A percentile compares a stretch with the other conserved stretches of the same genome.
Evolutionary conservation across 176 grass and related monocot genomes (phyloP).

Genomic region (Aegilops longissima): DNA sequence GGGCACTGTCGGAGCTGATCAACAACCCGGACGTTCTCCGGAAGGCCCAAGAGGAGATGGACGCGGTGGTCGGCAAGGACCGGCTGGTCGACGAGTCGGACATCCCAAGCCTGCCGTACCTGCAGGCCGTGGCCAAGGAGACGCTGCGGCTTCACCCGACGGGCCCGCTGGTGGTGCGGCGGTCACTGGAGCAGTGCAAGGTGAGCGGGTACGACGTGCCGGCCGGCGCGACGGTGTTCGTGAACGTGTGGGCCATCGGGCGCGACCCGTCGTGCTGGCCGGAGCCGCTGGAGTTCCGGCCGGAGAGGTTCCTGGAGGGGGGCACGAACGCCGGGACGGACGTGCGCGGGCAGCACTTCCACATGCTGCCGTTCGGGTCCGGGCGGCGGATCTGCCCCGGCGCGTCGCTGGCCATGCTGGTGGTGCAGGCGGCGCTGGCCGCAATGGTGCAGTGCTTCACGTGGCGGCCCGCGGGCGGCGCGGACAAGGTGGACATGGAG

Average conservation of each 20-base stretch:
- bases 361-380: constrained; percentile 67
- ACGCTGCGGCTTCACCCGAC: constrained; percentile 66
- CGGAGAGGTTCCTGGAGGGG: constrained; percentile 44
- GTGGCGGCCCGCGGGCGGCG: constrained; percentile 39
- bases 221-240: constrained; percentile 36
- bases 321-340: constrained; percentile 19
- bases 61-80: constrained; percentile 45
- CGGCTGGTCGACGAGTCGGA: constrained; percentile 50
- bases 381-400: constrained; percentile 71
- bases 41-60: constrained; percentile 42
- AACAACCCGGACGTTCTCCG: constrained; percentile 49
- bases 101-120: constrained; percentile 57
- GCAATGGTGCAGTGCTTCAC: constrained; percentile 72
- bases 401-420: constrained; percentile 48
- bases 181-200: constrained; percentile 24
- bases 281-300: constrained; percentile 57
- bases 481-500: constrained; percentile 58
- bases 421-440: constrained; percentile 48
- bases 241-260: constrained; percentile 69
- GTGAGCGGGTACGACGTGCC: constrained; percentile 59
- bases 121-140: constrained; percentile 66
- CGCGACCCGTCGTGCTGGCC: constrained; percentile 51
- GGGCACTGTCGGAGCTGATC: constrained; percentile 69
- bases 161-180: constrained; percentile 42
- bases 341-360: constrained; percentile 70